Conservation (phyloP, 1,139 yeast species). For the Zygoascus hellenicus region DNA sequence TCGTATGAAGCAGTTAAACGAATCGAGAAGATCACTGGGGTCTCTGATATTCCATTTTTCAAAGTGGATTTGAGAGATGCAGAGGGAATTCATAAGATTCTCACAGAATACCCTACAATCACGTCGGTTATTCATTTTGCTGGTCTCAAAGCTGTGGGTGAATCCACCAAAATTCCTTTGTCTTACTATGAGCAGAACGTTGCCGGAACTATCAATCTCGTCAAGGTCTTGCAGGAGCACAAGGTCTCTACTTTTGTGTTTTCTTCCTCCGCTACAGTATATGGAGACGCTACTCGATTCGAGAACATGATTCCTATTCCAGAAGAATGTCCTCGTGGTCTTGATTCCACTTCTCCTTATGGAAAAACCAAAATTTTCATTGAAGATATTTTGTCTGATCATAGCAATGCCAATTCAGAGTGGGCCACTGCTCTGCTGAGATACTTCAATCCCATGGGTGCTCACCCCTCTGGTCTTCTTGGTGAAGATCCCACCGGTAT, state of each 20-base stretch:
- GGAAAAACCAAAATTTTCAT: conserved; percentile 66
- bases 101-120: conserved; percentile 45
- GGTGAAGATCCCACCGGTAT: conserved; percentile 79
- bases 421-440: conserved; percentile 67
- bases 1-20: conserved; percentile 64
- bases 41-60: conserved; percentile 47
- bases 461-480: conserved; percentile 72
- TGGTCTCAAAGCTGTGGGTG: conserved; percentile 84
- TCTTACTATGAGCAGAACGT: conserved; percentile 67
- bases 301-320: conserved; percentile 75
- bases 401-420: conserved; percentile 43
- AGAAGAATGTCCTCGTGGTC: conserved; percentile 65
- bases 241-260: conserved; percentile 59
- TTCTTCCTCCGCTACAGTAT: conserved; percentile 78
- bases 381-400: conserved; percentile 58
- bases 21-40: conserved; percentile 50
- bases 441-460: conserved; percentile 81
- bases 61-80: conserved; percentile 54
- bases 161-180: conserved; percentile 68
- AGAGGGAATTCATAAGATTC: conserved; percentile 44
- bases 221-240: conserved; percentile 46
- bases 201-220: conserved; percentile 55
- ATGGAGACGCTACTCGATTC: conserved; percentile 75
- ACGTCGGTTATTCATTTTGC: conserved; percentile 74
- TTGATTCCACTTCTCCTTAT: conserved; percentile 62